Evolutionary conservation across 2,329 filamentous ascomycete species (phyloP), one percentile per base, ranked within the genome.

Genomic region (Alternaria solani): DNA sequence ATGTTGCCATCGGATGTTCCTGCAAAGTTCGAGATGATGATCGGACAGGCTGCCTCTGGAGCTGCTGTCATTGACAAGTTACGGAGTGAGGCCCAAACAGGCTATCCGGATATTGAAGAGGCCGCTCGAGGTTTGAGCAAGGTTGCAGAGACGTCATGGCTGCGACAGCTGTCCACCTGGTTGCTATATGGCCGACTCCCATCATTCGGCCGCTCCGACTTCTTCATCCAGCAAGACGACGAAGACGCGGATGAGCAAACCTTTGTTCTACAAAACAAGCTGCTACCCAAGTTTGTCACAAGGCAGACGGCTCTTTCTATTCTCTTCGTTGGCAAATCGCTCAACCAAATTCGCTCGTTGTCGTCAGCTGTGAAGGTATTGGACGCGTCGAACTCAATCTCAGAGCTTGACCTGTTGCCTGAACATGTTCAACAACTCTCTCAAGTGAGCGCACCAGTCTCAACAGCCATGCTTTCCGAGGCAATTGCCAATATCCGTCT

Each of bases 121-220:
- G 89, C 91, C 39, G 90, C 93, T 0, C 81, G 88, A 64, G 87
- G 89, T 59, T 81, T 98, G 36, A 86, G 92, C n/a, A 86, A 83
- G 14, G 83, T 92, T 23, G 94, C 93, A 0, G 94, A 99, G 80
- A 91, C 87, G 30, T 91, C 94, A 8, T 99, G 95, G 95, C 82
- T 98, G 73, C 91, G 93, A 76, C 93, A 97, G 74, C 85, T 96
- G 11, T 91, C 93, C 4, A 91, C 91, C 26, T 99, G 94, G 94
- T 85, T 98, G 8, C 80, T 98, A 14, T 96, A 97, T 76, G 95
- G 95, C 5, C 88, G 91, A 51, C 80, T 97, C 58, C 94, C 94
- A 0, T 86, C 85, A 14, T 89, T 92, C 74, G 93, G 92, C 3
- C 86, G 85, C 5, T 85, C 87, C n/a, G 94, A 98, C 78, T 98